Evolutionary conservation across 129 eudicot species (phyloP), one percentile per base, ranked within the genome.

Genomic region (Flaveria trinervia): DNA sequence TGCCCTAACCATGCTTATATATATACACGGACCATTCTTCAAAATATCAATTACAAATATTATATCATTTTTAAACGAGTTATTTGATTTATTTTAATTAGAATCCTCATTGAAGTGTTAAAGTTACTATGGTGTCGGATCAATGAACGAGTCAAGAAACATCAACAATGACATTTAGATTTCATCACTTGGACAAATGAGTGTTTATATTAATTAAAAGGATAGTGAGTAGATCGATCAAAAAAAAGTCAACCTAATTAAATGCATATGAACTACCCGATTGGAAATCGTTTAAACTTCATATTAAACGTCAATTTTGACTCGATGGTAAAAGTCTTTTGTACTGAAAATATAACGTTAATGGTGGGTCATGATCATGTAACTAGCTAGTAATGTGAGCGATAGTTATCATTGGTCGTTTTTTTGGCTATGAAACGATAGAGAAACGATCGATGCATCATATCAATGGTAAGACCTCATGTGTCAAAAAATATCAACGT

Each of bases 261-360:
- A 77, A 77, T 67, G 81, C 68, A 54, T 76, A 65, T 76, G 54
- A 39, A 26, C 70, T 25, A 75, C 61, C 61, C 28, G 16, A 60
- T 28, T 22, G 61, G 67, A 36, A 18, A 41, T 39, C 33, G 59
- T 70, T 20, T 20, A 2, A 73, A 20, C 78, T 14, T 59, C 10
- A 59, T 0, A 26, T 26, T 49, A 14, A 67, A 23, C 49, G 18
- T 56, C 43, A 1, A 23, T 50, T 2, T 7, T 3, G 8, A 51
- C 43, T 36, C n/a, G 22, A 55, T 51, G 17, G 49, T 16, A 74
- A 54, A 20, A 55, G 26, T 26, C 10, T 68, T 68, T 41, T 57
- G 17, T 52, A 50, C 59, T 20, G 60, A 16, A 74, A 61, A 13
- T 28, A 28, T 2, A 57, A 41, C 39, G 3, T 57, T 22, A 59